phyloP scores from a whole-genome alignment of 2,329 filamentous ascomycete genomes.

The Alternaria sp. region DNA sequence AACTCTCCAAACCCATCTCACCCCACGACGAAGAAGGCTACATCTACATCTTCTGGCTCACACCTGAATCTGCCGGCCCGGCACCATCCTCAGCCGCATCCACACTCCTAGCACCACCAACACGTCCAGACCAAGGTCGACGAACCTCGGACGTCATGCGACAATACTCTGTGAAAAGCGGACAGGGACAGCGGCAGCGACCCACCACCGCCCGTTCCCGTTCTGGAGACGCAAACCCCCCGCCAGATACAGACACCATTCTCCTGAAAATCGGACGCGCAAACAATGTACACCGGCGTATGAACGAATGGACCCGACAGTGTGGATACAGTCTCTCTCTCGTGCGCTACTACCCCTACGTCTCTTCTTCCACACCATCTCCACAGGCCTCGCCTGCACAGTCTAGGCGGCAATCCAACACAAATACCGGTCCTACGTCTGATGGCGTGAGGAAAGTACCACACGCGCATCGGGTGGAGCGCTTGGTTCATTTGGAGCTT shows the following conservation, averaged over 20 bases:
- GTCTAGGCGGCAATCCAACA: slow-evolving; percentile 36
- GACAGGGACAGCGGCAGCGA: slow-evolving; percentile 3
- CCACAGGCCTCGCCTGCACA: slow-evolving; percentile 36
- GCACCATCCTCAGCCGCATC: slow-evolving; percentile 59
- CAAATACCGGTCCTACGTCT: slow-evolving; percentile 27
- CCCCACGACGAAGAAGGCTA: slow-evolving; percentile 79
- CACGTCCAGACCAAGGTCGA: slow-evolving; percentile 34
- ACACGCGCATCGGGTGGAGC: slow-evolving; percentile 86
- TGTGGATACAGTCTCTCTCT: slow-evolving; percentile 89
- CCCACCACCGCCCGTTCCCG: slow-evolving; percentile 13
- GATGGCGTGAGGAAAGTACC: slow-evolving; percentile 72
- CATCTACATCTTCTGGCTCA: slow-evolving; percentile 99
- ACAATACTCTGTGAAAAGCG: slow-evolving; percentile 42
- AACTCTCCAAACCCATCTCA: slow-evolving; percentile 79
- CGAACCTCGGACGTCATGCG: slow-evolving; percentile 47
- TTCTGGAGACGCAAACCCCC: neutral
- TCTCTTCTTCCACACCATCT: slow-evolving; percentile 49
- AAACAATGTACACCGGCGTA: slow-evolving; percentile 84
- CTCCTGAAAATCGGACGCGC: slow-evolving; percentile 71
- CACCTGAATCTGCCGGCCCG: slow-evolving; percentile 66
- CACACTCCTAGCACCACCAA: slow-evolving; percentile 64
- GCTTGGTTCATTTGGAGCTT: slow-evolving; percentile 91
- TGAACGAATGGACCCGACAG: slow-evolving; percentile 93
- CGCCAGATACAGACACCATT: slow-evolving; percentile 64
- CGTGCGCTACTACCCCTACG: slow-evolving; percentile 90